Conservation (phyloP, 495 filamentous ascomycete genomes). For the Tuber magnatum region DNA sequence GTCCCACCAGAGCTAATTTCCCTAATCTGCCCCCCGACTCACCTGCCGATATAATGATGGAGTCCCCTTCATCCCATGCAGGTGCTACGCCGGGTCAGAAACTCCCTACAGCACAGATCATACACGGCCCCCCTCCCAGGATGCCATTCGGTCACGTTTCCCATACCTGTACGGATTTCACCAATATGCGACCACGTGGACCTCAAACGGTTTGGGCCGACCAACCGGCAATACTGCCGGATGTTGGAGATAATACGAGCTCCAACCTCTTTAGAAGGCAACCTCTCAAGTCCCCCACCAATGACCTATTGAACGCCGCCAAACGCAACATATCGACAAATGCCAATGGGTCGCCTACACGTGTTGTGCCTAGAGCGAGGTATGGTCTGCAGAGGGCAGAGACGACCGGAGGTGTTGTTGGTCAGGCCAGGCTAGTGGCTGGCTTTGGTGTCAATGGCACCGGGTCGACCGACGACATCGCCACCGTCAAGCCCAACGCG, state of each 20-base stretch:
- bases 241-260: background rate
- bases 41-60: slow-evolving; percentile 37
- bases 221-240: background rate
- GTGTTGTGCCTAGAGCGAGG: background rate
- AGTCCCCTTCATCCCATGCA: slow-evolving; percentile 22
- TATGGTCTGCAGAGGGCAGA: slow-evolving; percentile 11
- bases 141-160: slow-evolving; percentile 5
- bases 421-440: background rate
- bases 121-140: background rate
- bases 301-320: background rate
- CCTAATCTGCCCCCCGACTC: slow-evolving; percentile 28
- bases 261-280: background rate
- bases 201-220: background rate
- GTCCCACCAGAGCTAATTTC: slow-evolving; percentile 10
- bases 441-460: background rate
- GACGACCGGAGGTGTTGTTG: slow-evolving; percentile 11
- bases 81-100: slow-evolving; percentile 26
- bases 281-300: background rate
- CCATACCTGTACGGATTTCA: background rate
- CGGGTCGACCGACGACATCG: background rate
- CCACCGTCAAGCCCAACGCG: background rate
- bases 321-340: slow-evolving; percentile 1
- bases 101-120: background rate
- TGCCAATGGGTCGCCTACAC: slow-evolving; percentile 12
- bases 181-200: background rate